phyloP scores from a whole-genome alignment of 2,329 filamentous ascomycete species.

The Monosporascus sp. region DNA sequence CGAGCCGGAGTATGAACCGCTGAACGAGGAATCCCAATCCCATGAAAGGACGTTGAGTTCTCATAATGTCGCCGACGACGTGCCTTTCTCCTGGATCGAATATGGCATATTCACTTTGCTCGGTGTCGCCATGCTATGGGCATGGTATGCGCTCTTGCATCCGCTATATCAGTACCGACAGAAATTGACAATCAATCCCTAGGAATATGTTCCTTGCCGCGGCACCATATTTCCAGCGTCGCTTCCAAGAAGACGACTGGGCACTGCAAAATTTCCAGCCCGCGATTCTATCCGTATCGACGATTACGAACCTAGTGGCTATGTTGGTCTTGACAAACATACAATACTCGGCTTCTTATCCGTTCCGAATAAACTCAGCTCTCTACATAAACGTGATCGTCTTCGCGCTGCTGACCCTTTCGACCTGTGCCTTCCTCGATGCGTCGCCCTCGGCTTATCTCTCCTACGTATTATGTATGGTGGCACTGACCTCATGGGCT shows the following conservation, averaged over 20 bases:
- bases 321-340: slow-evolving; percentile 75
- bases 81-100: slow-evolving; percentile 76
- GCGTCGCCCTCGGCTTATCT: slow-evolving; percentile 66
- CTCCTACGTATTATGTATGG: slow-evolving; percentile 75
- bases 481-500: slow-evolving; percentile 72
- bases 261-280: slow-evolving; percentile 83
- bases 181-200: not conserved
- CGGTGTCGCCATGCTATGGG: slow-evolving; percentile 94
- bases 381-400: slow-evolving; percentile 72
- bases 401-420: slow-evolving; percentile 75
- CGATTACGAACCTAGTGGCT: slow-evolving; percentile 71
- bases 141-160: slow-evolving; percentile 60
- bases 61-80: slow-evolving; percentile 31
- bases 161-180: not conserved
- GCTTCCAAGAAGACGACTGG: slow-evolving; percentile 67
- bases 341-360: slow-evolving; percentile 80
- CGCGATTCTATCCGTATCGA: slow-evolving; percentile 81
- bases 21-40: slow-evolving; percentile 22
- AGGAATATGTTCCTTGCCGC: slow-evolving; percentile 98
- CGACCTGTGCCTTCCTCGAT: slow-evolving; percentile 64
- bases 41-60: slow-evolving; percentile 13
- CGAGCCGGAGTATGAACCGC: slow-evolving; percentile 29
- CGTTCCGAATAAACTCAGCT: slow-evolving; percentile 74
- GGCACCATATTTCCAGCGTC: slow-evolving; percentile 83
- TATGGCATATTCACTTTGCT: slow-evolving; percentile 82